phyloP scores from a whole-genome alignment of 148 eudicot species.

The Simmondsia chinensis region DNA sequence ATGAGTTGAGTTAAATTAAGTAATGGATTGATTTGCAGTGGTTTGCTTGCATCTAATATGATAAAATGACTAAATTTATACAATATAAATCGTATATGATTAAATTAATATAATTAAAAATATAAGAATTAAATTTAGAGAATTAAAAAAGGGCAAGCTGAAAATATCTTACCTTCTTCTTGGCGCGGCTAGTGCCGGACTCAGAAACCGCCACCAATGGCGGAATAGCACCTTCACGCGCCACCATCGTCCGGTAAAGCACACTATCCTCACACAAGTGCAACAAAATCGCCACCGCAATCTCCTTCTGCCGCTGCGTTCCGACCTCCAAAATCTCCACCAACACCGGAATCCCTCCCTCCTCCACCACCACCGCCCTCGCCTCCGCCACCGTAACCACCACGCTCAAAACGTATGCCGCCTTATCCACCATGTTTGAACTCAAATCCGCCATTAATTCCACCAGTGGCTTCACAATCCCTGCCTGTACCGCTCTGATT shows the following conservation, averaged over 20 bases:
- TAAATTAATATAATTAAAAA: background rate
- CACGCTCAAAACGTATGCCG: constrained; percentile 64
- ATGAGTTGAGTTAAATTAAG: too few relatives aligned
- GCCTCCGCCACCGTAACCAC: constrained; percentile 46
- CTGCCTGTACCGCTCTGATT: constrained; percentile 54
- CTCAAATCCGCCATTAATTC: constrained; percentile 84
- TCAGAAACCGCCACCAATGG: constrained; percentile 78
- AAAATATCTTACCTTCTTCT: constrained; percentile 49
- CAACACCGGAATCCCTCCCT: constrained; percentile 79
- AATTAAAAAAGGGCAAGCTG: background rate
- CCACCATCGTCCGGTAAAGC: constrained; percentile 67
- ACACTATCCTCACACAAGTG: constrained; percentile 64
- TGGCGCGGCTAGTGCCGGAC: constrained; percentile 77
- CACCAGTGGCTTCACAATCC: constrained; percentile 69
- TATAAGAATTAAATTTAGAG: background rate
- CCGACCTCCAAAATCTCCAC: constrained; percentile 83
- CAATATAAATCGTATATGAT: too few relatives aligned
- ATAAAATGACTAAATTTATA: too few relatives aligned
- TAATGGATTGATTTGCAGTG: too few relatives aligned
- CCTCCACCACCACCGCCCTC: constrained; percentile 57
- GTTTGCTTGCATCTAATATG: too few relatives aligned
- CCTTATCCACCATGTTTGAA: constrained; percentile 83
- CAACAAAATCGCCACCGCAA: constrained; percentile 56
- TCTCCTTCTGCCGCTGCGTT: constrained; percentile 72
- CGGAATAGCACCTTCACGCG: constrained; percentile 89